These are phyloP conservation scores for Trichoderma sp. DNA, from an alignment of 2,329 filamentous ascomycete genomes.

Conservation along the genomic window DNA sequence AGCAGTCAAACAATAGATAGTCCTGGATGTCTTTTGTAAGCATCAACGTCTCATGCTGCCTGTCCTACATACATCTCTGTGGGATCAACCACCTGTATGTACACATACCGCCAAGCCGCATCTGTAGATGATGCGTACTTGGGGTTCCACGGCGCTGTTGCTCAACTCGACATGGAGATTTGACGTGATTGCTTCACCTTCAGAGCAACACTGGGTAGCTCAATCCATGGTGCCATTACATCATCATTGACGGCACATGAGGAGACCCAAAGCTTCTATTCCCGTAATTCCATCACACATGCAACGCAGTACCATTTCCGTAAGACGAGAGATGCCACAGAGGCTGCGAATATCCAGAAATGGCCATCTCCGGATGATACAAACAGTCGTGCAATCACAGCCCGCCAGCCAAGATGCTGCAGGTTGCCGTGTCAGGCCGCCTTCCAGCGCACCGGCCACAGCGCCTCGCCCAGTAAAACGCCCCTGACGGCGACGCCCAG, in stretches of 20 bases:
- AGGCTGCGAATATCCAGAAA: no score
- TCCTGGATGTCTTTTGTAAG: no score
- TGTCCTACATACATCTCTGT: neutral
- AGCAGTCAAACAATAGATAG: no score
- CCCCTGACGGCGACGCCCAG: neutral
- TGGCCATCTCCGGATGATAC: no score
- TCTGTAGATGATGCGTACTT: neutral
- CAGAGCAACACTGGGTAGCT: neutral
- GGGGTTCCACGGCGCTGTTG: neutral
- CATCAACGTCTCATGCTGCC: neutral
- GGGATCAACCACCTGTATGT: no score
- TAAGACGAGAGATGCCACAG: no score
- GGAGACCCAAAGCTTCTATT: neutral
- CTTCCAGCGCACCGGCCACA: neutral
- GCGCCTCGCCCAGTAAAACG: neutral
- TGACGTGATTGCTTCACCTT: neutral
- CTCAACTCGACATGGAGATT: neutral
- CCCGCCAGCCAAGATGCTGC: neutral
- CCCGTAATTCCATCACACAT: no score
- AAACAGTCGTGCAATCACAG: no score
- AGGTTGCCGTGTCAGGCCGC: neutral
- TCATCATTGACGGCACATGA: constrained; percentile 8
- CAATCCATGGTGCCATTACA: neutral
- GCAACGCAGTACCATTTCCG: no score
- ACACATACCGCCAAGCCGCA: no score